These are phyloP conservation scores for Suillus discolor DNA, from an alignment of 768 basidiomycete genomes.

Conservation along the genomic window DNA sequence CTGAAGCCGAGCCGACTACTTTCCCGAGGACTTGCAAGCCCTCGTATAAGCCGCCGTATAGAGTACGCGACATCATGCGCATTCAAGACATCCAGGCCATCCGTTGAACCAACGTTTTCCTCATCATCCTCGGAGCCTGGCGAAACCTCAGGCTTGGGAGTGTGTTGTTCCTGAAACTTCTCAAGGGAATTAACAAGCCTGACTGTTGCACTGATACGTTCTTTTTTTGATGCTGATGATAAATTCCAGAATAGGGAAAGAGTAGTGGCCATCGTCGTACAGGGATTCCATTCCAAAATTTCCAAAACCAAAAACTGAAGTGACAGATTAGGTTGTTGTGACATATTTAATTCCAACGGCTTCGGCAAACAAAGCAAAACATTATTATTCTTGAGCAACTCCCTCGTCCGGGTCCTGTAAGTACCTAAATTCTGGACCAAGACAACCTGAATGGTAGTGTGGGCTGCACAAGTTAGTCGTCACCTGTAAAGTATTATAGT, in stretches of 20 bases:
- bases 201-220: constrained; percentile 83
- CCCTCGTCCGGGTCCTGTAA: neutral
- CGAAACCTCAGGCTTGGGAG: constrained; percentile 36
- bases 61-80: constrained; percentile 94
- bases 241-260: constrained; percentile 94
- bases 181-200: constrained; percentile 82
- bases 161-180: constrained; percentile 77
- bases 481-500: constrained; percentile 1
- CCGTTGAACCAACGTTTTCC: constrained; percentile 41
- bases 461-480: neutral
- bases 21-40: constrained; percentile 89
- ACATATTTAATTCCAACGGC: constrained; percentile 19
- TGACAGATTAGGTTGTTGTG: constrained; percentile 28
- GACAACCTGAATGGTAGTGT: neutral
- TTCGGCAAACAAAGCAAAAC: neutral
- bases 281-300: neutral
- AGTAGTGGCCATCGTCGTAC: constrained; percentile 72
- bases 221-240: constrained; percentile 77
- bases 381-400: neutral
- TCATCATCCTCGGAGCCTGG: constrained; percentile 42
- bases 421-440: neutral
- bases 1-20: constrained; percentile 94
- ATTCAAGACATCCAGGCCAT: constrained; percentile 67
- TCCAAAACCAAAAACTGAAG: constrained; percentile 17
- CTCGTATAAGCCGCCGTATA: constrained; percentile 81